Percentiles rank a stretch among this genome's conserved stretches.
phyloP scores from a whole-genome alignment of 2,329 filamentous ascomycete genomes.

The Venturia pyrina region DNA sequence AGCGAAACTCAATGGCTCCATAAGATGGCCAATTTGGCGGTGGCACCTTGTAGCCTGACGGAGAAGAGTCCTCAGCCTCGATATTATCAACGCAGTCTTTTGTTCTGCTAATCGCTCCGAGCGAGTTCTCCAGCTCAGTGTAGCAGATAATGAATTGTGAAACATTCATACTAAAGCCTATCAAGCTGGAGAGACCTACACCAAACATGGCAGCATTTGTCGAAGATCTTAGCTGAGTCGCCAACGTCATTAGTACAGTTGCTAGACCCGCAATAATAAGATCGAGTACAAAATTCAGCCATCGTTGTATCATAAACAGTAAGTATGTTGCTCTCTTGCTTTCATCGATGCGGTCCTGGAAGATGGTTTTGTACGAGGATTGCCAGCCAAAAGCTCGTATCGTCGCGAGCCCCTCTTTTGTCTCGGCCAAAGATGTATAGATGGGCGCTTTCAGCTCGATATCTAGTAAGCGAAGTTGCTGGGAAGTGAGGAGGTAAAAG shows the following conservation, averaged over 20 bases:
- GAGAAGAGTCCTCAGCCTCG: slow-evolving; percentile 33
- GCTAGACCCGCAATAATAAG: slow-evolving; percentile 31
- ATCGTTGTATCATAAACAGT: slow-evolving; percentile 35
- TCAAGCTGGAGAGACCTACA: slow-evolving; percentile 43
- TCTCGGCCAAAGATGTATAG: slow-evolving; percentile 40
- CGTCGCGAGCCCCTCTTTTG: slow-evolving; percentile 37
- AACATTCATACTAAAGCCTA: slow-evolving; percentile 43
- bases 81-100: slow-evolving; percentile 39
- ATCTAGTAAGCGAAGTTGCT: slow-evolving; percentile 34
- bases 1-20: neutral
- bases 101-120: slow-evolving; percentile 47
- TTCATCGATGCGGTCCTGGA: slow-evolving; percentile 27
- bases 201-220: slow-evolving; percentile 40
- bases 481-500: slow-evolving; percentile 33
- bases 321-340: slow-evolving; percentile 37
- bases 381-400: slow-evolving; percentile 44
- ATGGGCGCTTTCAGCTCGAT: slow-evolving; percentile 33
- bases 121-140: slow-evolving; percentile 48
- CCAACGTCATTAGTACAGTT: slow-evolving; percentile 26
- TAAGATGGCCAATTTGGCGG: neutral
- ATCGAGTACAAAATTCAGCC: slow-evolving; percentile 32
- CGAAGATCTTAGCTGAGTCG: slow-evolving; percentile 18
- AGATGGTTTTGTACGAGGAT: slow-evolving; percentile 27
- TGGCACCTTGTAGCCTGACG: neutral
- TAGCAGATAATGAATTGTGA: slow-evolving; percentile 38